These are phyloP conservation scores for Termitomyces sp. DNA, from an alignment of 768 basidiomycete species.

Conservation along the genomic window DNA sequence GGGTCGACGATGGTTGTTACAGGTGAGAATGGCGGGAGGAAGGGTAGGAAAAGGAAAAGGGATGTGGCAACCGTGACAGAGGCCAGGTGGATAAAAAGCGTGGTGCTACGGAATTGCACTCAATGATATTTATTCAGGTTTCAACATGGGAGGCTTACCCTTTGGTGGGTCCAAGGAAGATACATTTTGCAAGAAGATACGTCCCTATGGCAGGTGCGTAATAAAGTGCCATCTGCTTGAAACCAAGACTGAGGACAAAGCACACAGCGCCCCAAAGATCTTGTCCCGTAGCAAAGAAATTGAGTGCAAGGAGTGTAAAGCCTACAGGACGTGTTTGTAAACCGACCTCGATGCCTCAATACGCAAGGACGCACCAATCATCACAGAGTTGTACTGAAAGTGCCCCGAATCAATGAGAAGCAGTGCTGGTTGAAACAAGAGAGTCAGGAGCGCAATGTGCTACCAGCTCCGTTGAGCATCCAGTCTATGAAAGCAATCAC, in stretches of 20 bases:
- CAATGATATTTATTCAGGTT: background rate
- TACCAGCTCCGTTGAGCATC: slow-evolving; percentile 25
- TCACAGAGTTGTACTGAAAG: slow-evolving; percentile 94
- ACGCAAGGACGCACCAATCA: slow-evolving; percentile 63
- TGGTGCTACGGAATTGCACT: slow-evolving; percentile 26
- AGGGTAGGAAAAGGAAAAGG: slow-evolving; percentile 72
- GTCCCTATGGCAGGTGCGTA: slow-evolving; percentile 92
- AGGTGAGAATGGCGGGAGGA: slow-evolving; percentile 67
- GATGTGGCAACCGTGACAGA: slow-evolving; percentile 63
- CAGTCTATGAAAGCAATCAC: background rate
- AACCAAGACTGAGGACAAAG: slow-evolving; percentile 84
- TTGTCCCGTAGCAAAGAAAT: slow-evolving; percentile 63
- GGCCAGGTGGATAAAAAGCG: slow-evolving; percentile 67
- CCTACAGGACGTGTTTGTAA: slow-evolving; percentile 38
- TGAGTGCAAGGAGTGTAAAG: slow-evolving; percentile 65
- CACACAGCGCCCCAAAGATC: slow-evolving; percentile 76
- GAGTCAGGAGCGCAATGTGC: slow-evolving; percentile 66
- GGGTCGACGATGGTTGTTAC: slow-evolving; percentile 53
- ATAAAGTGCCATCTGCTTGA: slow-evolving; percentile 97
- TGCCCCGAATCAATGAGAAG: slow-evolving; percentile 89
- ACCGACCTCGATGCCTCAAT: background rate
- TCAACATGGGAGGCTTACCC: slow-evolving; percentile 51
- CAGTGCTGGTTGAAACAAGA: slow-evolving; percentile 82
- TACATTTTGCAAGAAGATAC: slow-evolving; percentile 86
- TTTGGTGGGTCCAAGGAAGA: slow-evolving; percentile 66